Evolutionary conservation across 805 yeast species (phyloP).

Genomic region (Citeromyces nyonsensis): DNA sequence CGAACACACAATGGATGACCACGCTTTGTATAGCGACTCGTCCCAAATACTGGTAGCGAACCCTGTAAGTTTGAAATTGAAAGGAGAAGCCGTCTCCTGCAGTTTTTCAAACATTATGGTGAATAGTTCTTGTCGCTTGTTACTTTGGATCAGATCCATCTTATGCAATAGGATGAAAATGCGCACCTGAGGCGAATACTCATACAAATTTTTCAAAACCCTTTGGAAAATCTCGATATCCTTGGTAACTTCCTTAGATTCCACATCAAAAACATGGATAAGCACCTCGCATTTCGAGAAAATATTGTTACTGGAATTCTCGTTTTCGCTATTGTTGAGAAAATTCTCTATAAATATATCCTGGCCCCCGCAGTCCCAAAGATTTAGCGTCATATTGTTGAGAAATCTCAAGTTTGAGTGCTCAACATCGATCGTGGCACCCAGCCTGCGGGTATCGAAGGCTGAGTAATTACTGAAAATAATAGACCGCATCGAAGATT

Average conservation of each 20-base stretch:
- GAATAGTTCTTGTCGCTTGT: slow-evolving; percentile 73
- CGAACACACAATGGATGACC: slow-evolving; percentile 93
- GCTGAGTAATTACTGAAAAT: slow-evolving; percentile 94
- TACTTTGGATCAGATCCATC: slow-evolving; percentile 88
- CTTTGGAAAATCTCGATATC: slow-evolving; percentile 86
- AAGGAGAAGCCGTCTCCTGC: slow-evolving; percentile 59
- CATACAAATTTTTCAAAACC: slow-evolving; percentile 66
- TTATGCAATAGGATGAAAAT: slow-evolving; percentile 87
- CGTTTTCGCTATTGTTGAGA: slow-evolving; percentile 15
- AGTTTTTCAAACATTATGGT: slow-evolving; percentile 72
- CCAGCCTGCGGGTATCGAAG: slow-evolving; percentile 85
- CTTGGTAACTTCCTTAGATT: slow-evolving; percentile 77
- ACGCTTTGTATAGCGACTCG: slow-evolving; percentile 87
- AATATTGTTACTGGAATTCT: slow-evolving; percentile 80
- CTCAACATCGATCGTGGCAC: slow-evolving; percentile 98
- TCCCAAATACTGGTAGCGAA: slow-evolving; percentile 97
- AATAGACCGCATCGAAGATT: slow-evolving; percentile 93
- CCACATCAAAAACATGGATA: slow-evolving; percentile 93
- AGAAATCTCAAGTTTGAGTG: slow-evolving; percentile 86
- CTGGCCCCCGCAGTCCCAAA: slow-evolving; percentile 99
- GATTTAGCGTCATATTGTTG: slow-evolving; percentile 87
- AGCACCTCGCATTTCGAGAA: slow-evolving; percentile 92
- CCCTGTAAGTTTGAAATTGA: slow-evolving; percentile 51
- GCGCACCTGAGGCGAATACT: slow-evolving; percentile 80
- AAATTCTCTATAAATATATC: slow-evolving; percentile 94